phyloP scores from a whole-genome alignment of 352 stramenopile genomes.

The Phytophthora parvispora region DNA sequence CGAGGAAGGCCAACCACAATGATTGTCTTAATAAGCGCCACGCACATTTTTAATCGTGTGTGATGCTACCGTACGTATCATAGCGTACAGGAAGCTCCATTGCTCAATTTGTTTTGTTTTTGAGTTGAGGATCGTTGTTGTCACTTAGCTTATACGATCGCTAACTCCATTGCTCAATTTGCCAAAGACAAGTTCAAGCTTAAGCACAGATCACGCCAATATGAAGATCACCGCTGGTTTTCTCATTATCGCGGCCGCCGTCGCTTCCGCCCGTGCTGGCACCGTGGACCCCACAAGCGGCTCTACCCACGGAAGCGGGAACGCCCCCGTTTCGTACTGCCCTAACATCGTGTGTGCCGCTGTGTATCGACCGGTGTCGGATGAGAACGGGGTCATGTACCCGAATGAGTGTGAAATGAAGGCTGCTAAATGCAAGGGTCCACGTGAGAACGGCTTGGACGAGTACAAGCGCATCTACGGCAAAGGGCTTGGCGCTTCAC shows the following conservation, averaged over 20 bases:
- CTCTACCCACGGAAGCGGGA: not conserved
- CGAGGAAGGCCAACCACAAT: no score
- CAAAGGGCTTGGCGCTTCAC: slow-evolving; percentile 16
- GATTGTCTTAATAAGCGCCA: no score
- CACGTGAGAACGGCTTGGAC: slow-evolving; percentile 22
- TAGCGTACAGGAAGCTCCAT: no score
- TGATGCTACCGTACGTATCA: not conserved
- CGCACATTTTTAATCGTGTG: not conserved
- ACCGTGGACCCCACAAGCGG: not conserved
- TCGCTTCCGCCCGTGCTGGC: slow-evolving; percentile 11
- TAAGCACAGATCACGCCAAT: not conserved
- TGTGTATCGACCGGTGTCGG: slow-evolving; percentile 38
- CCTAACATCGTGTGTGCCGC: slow-evolving; percentile 26
- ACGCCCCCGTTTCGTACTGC: not conserved
- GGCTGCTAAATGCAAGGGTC: slow-evolving; percentile 40
- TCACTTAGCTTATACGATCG: no score
- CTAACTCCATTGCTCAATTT: slow-evolving; percentile 13
- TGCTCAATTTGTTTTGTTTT: no score
- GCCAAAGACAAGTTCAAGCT: not conserved
- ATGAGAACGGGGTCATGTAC: slow-evolving; percentile 45
- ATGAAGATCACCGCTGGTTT: slow-evolving; percentile 24
- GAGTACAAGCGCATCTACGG: slow-evolving; percentile 25
- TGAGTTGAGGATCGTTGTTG: no score
- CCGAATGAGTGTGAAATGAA: slow-evolving; percentile 42
- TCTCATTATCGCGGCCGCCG: slow-evolving; percentile 10